Base-by-base conservation (phyloP, 2,329 filamentous ascomycete genomes). In the Fusarium penzigii region DNA sequence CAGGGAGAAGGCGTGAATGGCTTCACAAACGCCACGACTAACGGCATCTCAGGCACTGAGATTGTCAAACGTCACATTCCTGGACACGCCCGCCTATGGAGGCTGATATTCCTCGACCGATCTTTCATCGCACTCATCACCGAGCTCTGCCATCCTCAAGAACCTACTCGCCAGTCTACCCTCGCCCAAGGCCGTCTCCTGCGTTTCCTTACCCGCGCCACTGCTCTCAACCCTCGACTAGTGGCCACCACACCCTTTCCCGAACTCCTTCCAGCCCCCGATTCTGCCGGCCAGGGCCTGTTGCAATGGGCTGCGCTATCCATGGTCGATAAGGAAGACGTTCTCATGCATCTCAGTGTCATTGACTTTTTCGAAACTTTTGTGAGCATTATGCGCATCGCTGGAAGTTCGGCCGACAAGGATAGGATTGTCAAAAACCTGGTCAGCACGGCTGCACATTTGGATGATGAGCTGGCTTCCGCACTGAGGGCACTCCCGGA, bases 81-180 rank as follows among this genome's bases (percentile, higher is more conserved):
- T 0, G 83, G 82, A 0, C 76, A 82, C 49, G 81, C 76, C 2
- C 67, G 74, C 1, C 67, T 86, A 43, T 86, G 83, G 83, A 67
- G 72, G 11, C 69, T 80, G 4, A 65, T 86, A 6, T 76, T 85
- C 42, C 68, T 72, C 20, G 73, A 79, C 42, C 67, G 65, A 1
- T 68, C 75, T 12, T 65, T 76, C 20, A 78, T 83, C 57, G 59
- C 66, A 5, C 66, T 78, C n/a, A 67, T 85, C 17, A 70, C 78
- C 14, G 46, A 55, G 1, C 50, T 62, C 25, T 72, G 70, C 59
- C 53, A 69, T 69, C 39, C 68, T 76, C 51, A 42, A 20, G 53
- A 44, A 57, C 68, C 17, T 49, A 56, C 55, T n/a, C 71, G 70
- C 25, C 77, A 80, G 58, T 67, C 74, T 32, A 75, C 75, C 3